Evolutionary conservation across 306 rosid species (phyloP).

Genomic region (Quillaja saponaria): DNA sequence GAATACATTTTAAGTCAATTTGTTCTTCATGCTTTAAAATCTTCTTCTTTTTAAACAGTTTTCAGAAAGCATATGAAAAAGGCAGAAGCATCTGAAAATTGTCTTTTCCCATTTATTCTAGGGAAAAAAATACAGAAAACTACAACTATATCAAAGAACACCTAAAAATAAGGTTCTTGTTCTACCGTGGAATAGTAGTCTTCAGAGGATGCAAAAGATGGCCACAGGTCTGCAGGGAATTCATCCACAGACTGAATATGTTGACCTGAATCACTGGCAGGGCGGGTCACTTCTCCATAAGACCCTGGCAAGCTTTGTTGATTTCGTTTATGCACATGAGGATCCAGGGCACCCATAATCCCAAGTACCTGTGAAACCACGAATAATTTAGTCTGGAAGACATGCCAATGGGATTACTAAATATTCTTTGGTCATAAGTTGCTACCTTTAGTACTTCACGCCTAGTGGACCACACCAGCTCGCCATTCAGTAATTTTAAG

Average conservation of each 20-base stretch:
- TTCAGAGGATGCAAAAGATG: slow-evolving; percentile 91
- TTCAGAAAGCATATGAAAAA: too few species aligned
- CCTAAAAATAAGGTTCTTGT: slow-evolving; percentile 5
- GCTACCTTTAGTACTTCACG: slow-evolving; percentile 94
- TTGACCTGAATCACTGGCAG: slow-evolving; percentile 85
- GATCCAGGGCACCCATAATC: slow-evolving; percentile 99
- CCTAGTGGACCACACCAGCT: slow-evolving; percentile 96
- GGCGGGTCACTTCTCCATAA: slow-evolving; percentile 80
- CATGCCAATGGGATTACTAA: slow-evolving; percentile 15
- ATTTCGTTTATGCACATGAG: slow-evolving; percentile 86
- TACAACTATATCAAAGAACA: slow-evolving; percentile 18
- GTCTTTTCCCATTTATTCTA: too few species aligned
- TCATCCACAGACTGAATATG: slow-evolving; percentile 93
- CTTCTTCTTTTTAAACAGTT: too few species aligned
- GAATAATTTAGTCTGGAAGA: slow-evolving; percentile 15
- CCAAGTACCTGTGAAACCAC: slow-evolving; percentile 78
- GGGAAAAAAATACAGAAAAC: slow-evolving; percentile 13
- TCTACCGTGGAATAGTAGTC: slow-evolving; percentile 90
- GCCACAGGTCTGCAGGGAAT: slow-evolving; percentile 84
- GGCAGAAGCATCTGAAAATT: too few species aligned
- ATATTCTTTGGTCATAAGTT: slow-evolving; percentile 19
- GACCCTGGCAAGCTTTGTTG: slow-evolving; percentile 77
- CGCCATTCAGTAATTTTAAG: slow-evolving; percentile 90
- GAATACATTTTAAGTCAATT: too few species aligned
- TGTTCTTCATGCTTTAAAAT: too few species aligned